Conservation (phyloP, 805 yeast genomes). For the Yarrowia sp. region DNA sequence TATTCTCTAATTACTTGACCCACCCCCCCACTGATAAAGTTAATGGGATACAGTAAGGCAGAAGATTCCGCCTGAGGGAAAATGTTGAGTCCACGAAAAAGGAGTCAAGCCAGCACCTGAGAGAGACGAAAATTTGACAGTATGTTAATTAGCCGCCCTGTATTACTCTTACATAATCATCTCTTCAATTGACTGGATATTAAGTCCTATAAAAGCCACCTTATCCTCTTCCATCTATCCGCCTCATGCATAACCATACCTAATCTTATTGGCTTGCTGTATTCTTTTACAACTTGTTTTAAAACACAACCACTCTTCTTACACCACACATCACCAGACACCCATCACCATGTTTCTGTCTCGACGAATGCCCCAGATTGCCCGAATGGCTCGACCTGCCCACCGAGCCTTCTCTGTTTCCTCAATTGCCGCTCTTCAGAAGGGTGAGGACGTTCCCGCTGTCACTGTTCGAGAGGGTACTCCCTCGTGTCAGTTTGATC, state of each 20-base stretch:
- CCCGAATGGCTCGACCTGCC: conserved; percentile 8
- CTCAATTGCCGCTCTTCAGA: conserved; percentile 52
- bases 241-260: conserved; percentile 17
- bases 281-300: neutral
- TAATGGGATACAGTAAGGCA: no score
- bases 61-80: no score
- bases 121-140: no score
- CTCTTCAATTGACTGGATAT: neutral
- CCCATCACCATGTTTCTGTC: conserved; percentile 12
- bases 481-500: conserved; percentile 67
- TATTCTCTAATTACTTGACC: no score
- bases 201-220: neutral
- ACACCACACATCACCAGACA: neutral
- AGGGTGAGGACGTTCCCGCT: conserved; percentile 70
- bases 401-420: conserved; percentile 42
- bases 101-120: no score
- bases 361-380: conserved; percentile 27
- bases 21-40: no score
- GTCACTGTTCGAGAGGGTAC: conserved; percentile 62
- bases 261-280: conserved; percentile 30
- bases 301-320: neutral
- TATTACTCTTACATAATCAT: neutral
- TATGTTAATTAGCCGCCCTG: no score
- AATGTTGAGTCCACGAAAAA: no score
- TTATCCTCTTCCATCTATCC: neutral